phyloP scores from a whole-genome alignment of 306 rosid genomes.

The Prunus davidiana region DNA sequence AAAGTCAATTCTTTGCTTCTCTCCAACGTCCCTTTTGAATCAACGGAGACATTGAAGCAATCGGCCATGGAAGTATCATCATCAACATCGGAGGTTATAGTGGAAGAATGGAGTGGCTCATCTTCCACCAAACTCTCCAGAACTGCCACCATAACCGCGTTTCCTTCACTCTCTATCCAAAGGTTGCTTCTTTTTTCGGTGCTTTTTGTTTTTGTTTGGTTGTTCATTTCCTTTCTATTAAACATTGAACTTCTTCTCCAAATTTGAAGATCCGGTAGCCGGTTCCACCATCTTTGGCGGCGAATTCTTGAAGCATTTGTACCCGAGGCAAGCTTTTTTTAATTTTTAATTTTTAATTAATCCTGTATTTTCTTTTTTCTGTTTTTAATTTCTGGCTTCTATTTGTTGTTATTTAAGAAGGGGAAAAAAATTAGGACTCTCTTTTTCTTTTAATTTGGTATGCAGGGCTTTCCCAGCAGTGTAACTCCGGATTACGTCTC shows the following conservation, averaged over 20 bases:
- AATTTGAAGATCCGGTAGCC: constrained; percentile 57
- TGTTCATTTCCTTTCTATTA: neutral
- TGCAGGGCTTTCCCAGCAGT: constrained; percentile 92
- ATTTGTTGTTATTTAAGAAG: too few relatives aligned
- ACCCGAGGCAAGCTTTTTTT: constrained; percentile 68
- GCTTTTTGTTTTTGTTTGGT: neutral
- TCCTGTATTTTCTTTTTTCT: neutral
- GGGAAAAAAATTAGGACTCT: too few relatives aligned
- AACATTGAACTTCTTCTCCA: neutral
- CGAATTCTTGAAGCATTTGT: constrained; percentile 85
- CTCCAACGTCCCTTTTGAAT: neutral
- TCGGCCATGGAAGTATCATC: constrained; percentile 39
- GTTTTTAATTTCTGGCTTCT: neutral
- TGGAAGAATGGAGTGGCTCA: constrained; percentile 92
- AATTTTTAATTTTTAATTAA: too few relatives aligned
- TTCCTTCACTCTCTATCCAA: constrained; percentile 54
- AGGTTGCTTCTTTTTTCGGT: constrained; percentile 36
- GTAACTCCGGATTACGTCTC: constrained; percentile 91
- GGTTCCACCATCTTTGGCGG: constrained; percentile 63
- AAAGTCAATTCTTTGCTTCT: neutral
- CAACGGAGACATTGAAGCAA: neutral
- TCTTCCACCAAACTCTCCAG: constrained; percentile 71
- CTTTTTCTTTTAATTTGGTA: neutral
- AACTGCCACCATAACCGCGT: constrained; percentile 71
- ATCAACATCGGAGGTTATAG: constrained; percentile 22